These are phyloP conservation scores for Ramularia collo-cygni DNA, from an alignment of 2,329 filamentous ascomycete genomes.

Conservation along the genomic window DNA sequence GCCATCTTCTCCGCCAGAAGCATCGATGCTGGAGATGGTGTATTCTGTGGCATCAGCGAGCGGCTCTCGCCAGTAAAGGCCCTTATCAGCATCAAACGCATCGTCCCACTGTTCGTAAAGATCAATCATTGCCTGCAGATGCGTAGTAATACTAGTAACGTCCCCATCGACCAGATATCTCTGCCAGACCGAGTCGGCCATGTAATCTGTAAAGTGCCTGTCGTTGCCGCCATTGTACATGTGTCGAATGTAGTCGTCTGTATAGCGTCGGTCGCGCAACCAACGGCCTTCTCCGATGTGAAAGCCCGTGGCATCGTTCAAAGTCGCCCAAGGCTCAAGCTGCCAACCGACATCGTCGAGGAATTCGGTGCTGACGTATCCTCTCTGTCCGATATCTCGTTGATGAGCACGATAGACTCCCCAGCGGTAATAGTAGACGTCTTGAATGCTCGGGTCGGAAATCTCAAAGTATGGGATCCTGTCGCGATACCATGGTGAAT, in stretches of 20 bases:
- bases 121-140: slow-evolving; percentile 32
- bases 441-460: slow-evolving; percentile 32
- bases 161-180: slow-evolving; percentile 39
- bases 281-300: slow-evolving; percentile 41
- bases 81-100: slow-evolving; percentile 34
- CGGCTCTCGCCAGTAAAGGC: slow-evolving; percentile 39
- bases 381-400: slow-evolving; percentile 36
- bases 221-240: slow-evolving; percentile 37
- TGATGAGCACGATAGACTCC: slow-evolving; percentile 40
- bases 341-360: slow-evolving; percentile 41
- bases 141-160: slow-evolving; percentile 24
- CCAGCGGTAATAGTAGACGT: slow-evolving; percentile 44
- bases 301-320: slow-evolving; percentile 41
- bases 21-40: slow-evolving; percentile 40
- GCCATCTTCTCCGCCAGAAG: slow-evolving; percentile 35
- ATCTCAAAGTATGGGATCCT: slow-evolving; percentile 37
- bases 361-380: slow-evolving; percentile 41
- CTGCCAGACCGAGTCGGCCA: slow-evolving; percentile 36
- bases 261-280: slow-evolving; percentile 39
- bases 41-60: slow-evolving; percentile 41
- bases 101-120: slow-evolving; percentile 36
- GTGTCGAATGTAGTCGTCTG: slow-evolving; percentile 39
- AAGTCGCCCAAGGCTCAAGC: slow-evolving; percentile 35
- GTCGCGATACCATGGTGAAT: slow-evolving; percentile 35
- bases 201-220: slow-evolving; percentile 40